Percentiles rank a stretch among this genome's conserved stretches.
Conservation (phyloP, 768 basidiomycete genomes). For the Naganishia vishniacii region DNA sequence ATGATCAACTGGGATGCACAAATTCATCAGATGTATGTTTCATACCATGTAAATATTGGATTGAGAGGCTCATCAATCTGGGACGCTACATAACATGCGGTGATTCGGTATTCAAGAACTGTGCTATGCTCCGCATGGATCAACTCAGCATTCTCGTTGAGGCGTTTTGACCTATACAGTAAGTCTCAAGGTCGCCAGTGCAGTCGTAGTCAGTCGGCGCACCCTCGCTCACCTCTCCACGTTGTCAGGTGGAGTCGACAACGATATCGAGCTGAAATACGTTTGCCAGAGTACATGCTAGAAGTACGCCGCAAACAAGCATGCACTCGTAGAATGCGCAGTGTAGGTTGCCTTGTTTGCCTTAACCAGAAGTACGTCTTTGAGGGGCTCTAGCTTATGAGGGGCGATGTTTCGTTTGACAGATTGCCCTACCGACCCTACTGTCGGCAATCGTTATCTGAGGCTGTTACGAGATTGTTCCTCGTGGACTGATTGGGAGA, state of each 20-base stretch:
- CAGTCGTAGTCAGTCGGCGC: no score
- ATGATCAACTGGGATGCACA: constrained; percentile 42
- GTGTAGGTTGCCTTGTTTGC: constrained; percentile 20
- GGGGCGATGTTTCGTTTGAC: no score
- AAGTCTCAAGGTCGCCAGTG: constrained; percentile 1
- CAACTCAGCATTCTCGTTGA: constrained; percentile 38
- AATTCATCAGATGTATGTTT: constrained; percentile 33
- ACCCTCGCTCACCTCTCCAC: not conserved
- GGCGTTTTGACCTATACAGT: constrained; percentile 42
- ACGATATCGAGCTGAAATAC: constrained; percentile 37
- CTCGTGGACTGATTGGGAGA: constrained; percentile 44
- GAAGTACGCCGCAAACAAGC: constrained; percentile 40
- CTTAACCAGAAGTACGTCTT: no score
- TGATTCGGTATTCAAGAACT: constrained; percentile 42
- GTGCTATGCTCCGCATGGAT: constrained; percentile 47
- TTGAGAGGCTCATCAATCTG: not conserved
- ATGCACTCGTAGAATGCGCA: constrained; percentile 27
- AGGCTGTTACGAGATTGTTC: constrained; percentile 43
- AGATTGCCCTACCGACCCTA: constrained; percentile 45
- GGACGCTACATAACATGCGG: constrained; percentile 8
- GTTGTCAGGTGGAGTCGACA: constrained; percentile 2
- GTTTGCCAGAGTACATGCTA: constrained; percentile 46
- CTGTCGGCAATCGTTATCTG: constrained; percentile 32
- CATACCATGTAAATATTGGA: not conserved
- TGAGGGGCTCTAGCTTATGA: no score